These are phyloP conservation scores for Hypoxylon sp. DNA, from an alignment of 2,329 filamentous ascomycete genomes.

Conservation along the genomic window DNA sequence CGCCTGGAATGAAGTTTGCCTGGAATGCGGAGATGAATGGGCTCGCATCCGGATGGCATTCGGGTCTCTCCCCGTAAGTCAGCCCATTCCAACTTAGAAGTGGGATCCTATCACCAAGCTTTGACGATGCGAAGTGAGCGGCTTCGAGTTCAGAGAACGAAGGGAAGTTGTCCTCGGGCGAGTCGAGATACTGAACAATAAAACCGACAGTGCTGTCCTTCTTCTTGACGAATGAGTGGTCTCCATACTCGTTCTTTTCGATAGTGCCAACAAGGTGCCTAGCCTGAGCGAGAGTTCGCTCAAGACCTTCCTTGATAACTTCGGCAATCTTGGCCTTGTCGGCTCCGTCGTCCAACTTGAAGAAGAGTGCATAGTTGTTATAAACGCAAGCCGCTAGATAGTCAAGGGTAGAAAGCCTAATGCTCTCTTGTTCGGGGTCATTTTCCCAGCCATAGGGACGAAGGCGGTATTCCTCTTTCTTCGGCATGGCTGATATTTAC, in stretches of 20 bases:
- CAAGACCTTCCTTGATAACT: conserved; percentile 56
- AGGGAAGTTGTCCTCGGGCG: conserved; percentile 54
- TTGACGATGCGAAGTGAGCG: conserved; percentile 54
- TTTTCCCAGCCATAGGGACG: conserved; percentile 42
- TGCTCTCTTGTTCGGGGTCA: conserved; percentile 40
- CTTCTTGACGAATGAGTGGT: conserved; percentile 57
- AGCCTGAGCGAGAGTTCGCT: conserved; percentile 57
- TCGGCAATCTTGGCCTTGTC: conserved; percentile 50
- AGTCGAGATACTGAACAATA: conserved; percentile 58
- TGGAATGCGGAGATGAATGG: conserved; percentile 59
- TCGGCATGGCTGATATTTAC: conserved; percentile 29
- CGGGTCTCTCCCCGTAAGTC: conserved; percentile 59
- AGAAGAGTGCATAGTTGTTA: conserved; percentile 60
- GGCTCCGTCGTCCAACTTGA: conserved; percentile 53
- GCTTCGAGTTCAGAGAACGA: conserved; percentile 59
- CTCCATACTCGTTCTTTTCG: conserved; percentile 57
- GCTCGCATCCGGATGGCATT: conserved; percentile 55
- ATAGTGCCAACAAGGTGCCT: conserved; percentile 59
- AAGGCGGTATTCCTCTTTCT: conserved; percentile 33
- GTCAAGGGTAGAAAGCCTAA: conserved; percentile 40
- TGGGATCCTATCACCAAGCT: conserved; percentile 54
- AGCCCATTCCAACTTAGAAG: conserved; percentile 57
- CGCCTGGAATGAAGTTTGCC: conserved; percentile 60
- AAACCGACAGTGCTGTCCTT: conserved; percentile 56
- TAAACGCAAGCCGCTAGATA: conserved; percentile 49